A percentile compares a stretch with the other conserved stretches of the same genome.
phyloP scores from a whole-genome alignment of 148 eudicot genomes.

The Vaccinium macrocarpon region DNA sequence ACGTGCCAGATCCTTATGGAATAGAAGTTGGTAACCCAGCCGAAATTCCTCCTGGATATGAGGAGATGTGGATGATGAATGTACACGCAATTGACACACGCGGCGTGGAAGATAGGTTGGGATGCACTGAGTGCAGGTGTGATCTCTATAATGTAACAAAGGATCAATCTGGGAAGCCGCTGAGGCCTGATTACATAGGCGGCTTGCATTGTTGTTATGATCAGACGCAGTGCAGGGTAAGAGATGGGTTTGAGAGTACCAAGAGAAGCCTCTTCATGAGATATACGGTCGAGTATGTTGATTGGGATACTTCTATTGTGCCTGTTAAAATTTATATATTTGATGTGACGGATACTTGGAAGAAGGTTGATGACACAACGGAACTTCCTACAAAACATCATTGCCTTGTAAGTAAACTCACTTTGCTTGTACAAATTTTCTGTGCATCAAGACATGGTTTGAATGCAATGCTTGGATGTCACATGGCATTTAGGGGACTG shows the following conservation, averaged over 20 bases:
- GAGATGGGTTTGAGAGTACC: conserved; percentile 41
- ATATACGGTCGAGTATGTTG: conserved; percentile 67
- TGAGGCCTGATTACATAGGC: conserved; percentile 55
- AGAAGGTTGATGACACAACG: conserved; percentile 26
- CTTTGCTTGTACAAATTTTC: neutral
- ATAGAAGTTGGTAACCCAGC: conserved; percentile 70
- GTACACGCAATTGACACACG: conserved; percentile 94
- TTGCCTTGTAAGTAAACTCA: conserved; percentile 46
- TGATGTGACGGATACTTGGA: conserved; percentile 77
- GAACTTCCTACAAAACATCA: conserved; percentile 31
- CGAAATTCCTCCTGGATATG: conserved; percentile 70
- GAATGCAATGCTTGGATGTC: neutral
- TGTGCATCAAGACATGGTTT: neutral
- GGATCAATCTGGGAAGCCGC: conserved; percentile 39
- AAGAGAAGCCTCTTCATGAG: conserved; percentile 50
- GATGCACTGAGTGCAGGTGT: conserved; percentile 92
- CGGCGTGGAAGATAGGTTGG: conserved; percentile 57
- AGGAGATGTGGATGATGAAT: conserved; percentile 79
- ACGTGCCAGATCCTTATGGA: conserved; percentile 84
- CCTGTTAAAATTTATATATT: conserved; percentile 76
- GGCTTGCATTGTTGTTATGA: conserved; percentile 87
- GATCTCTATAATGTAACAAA: conserved; percentile 66
- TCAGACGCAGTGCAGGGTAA: conserved; percentile 55
- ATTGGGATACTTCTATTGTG: conserved; percentile 55
- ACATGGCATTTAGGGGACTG: neutral